Evolutionary conservation across 2,329 filamentous ascomycete species (phyloP), one percentile per base, ranked within the genome.

Genomic region (Alternaria arbusti): DNA sequence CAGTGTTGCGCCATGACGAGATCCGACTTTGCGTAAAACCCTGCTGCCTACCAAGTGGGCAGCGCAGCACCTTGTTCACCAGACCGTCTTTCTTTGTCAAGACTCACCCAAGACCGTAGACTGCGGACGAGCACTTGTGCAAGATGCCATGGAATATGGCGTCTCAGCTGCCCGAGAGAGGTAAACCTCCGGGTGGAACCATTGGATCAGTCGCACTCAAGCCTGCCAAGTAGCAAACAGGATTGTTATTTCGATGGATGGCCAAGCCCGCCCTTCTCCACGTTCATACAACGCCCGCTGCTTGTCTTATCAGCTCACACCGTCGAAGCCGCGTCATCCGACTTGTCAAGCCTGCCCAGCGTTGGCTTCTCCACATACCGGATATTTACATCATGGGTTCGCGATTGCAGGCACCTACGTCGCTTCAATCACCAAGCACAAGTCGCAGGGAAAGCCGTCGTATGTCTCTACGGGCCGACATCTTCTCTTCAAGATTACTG

Each of bases 141-240:
- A 63, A 71, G 61, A 63, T 62, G 66, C 49, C 60, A 55, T 50
- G 57, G 61, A 54, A 47, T 58, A 55, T 67, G 62, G 68, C 71
- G 71, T 74, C 71, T 74, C 75, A 76, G 73, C 70, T 75, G 65
- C 74, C 71, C 54, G 63, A 70, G 69, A 67, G 54, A 74, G 75
- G 73, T 68, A 76, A 74, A 75, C 69, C 70, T 51, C 75, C 75
- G 75, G 74, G 63, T 69, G 45, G 51, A 62, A 58, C 55, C 63
- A 75, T 75, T 77, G 73, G 75, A 71, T 59, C 65, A 73, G 70
- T 71, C 69, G 70, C 70, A 69, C 69, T 72, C 71, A 74, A 75
- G 70, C 70, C 71, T 64, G 75, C 76, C 75, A 77, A 76, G 76
- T 61, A 63, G 61, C 64, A 72, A 70, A 76, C 68, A 71, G 70